Evolutionary conservation across 257 asterid species (phyloP), one percentile per base, ranked within the genome.

Genomic region (Solanum stenotomum): DNA sequence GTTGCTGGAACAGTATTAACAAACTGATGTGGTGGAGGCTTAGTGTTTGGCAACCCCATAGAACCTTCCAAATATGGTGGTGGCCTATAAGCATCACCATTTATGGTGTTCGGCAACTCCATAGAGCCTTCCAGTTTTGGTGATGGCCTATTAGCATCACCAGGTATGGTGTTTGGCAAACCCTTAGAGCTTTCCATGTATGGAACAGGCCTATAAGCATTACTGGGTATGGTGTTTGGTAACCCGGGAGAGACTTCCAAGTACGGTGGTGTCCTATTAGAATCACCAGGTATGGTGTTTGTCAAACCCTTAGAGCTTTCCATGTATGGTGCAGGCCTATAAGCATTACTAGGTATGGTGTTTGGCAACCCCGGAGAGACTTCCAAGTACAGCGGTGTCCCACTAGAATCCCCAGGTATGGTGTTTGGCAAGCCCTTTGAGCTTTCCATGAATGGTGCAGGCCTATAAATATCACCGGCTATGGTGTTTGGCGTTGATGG

Each of bases 1-100:
- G 85, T 91, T 27, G 94, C 95, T 8, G 79, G 44, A 72, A 87
- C 90, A 22, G 92, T 20, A 89, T 93, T 95, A 13, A 94, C 96
- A 93, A 93, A 94, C 87, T 94, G 98, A 91, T 96, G 93, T 22
- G 92, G 87, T 68, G 44, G 87, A 0, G 93, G 87, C 14, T 95
- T 90, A 49, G 89, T 67, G 81, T 90, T 90, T 8, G 15, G 79
- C 82, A 75, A 75, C 82, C 82, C 49, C 16, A 3, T 10, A 22
- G 31, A 75, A 18, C 29, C 82, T 22, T 75, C 52, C 82, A 75
- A 35, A 4, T 75, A 22, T 10, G 82, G 82, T 35, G 82, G 49
- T 75, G 82, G 18, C 18, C 49, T 34, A 34, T 34, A 31, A 74
- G 46, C 81, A 74, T 35, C 46, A 74, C 46, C 27, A 35, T 23